Conservation (phyloP, 768 basidiomycete species). For the Tricholoma saponaceum region DNA sequence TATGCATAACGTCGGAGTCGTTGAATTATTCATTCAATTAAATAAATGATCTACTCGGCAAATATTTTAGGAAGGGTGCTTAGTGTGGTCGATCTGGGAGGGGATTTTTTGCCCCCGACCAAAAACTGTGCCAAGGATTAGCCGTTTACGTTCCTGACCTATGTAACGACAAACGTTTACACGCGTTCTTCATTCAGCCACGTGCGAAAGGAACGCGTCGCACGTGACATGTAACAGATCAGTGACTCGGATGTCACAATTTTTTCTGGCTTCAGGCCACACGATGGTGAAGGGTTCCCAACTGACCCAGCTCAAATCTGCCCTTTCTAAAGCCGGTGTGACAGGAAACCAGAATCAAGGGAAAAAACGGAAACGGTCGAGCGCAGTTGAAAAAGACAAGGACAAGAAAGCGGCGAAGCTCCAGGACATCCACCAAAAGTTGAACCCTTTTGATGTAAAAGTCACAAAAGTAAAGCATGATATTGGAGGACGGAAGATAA, state of each 20-base stretch:
- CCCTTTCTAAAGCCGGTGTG: conserved; percentile 78
- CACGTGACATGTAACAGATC: background rate
- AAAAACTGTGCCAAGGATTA: no score
- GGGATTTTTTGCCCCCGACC: no score
- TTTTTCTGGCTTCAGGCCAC: background rate
- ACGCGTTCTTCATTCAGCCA: background rate
- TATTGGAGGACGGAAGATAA: conserved; percentile 84
- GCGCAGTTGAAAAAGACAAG: conserved; percentile 68
- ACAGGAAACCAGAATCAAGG: conserved; percentile 49
- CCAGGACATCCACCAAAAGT: conserved; percentile 74
- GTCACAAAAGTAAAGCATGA: conserved; percentile 92
- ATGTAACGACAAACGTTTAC: no score
- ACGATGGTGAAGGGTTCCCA: conserved; percentile 83
- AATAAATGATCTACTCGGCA: no score
- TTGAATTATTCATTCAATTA: no score
- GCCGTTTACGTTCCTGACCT: no score
- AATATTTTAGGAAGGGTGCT: no score
- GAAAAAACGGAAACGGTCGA: conserved; percentile 68
- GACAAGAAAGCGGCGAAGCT: conserved; percentile 78
- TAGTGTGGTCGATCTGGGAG: no score
- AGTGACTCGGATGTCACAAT: background rate
- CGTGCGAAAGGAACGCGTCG: background rate
- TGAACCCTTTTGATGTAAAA: conserved; percentile 94
- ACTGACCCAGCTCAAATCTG: conserved; percentile 84
- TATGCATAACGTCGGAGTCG: no score